Evolutionary conservation across 2,329 filamentous ascomycete species (phyloP).

Genomic region (Fusarium papillatum): DNA sequence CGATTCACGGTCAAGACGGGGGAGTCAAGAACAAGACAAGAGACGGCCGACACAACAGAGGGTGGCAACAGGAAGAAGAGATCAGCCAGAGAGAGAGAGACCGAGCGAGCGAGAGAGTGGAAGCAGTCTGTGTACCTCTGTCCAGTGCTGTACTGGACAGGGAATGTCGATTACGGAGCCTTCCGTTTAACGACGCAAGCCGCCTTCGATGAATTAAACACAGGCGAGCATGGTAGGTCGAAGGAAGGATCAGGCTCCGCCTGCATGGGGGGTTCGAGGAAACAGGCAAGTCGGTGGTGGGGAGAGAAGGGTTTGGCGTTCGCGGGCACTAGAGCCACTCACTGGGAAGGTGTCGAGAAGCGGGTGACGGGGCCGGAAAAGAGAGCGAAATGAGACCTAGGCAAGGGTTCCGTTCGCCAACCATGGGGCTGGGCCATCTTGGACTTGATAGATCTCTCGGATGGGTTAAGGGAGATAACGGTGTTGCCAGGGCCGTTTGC

Average conservation of each 20-base stretch:
- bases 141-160: conserved; percentile 27
- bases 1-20: conserved; percentile 30
- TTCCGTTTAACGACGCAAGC: conserved; percentile 38
- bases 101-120: not conserved
- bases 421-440: conserved; percentile 44
- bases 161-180: conserved; percentile 40
- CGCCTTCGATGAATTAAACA: conserved; percentile 44
- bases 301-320: conserved; percentile 41
- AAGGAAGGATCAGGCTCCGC: conserved; percentile 48
- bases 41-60: conserved; percentile 20
- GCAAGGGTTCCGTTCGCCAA: conserved; percentile 43
- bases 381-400: conserved; percentile 46
- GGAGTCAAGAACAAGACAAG: conserved; percentile 30
- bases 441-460: conserved; percentile 42
- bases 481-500: conserved; percentile 28
- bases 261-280: conserved; percentile 33
- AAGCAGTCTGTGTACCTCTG: not conserved
- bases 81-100: conserved; percentile 22
- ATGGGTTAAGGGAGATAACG: conserved; percentile 39
- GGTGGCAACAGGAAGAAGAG: conserved; percentile 39
- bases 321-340: conserved; percentile 37
- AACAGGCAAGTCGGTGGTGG: conserved; percentile 41
- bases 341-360: conserved; percentile 46
- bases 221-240: conserved; percentile 37
- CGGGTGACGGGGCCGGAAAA: conserved; percentile 45